Evolutionary conservation across 1,139 yeast genomes (phyloP), one percentile per base, ranked within the genome.

Genomic region (Scheffersomyces titani): DNA sequence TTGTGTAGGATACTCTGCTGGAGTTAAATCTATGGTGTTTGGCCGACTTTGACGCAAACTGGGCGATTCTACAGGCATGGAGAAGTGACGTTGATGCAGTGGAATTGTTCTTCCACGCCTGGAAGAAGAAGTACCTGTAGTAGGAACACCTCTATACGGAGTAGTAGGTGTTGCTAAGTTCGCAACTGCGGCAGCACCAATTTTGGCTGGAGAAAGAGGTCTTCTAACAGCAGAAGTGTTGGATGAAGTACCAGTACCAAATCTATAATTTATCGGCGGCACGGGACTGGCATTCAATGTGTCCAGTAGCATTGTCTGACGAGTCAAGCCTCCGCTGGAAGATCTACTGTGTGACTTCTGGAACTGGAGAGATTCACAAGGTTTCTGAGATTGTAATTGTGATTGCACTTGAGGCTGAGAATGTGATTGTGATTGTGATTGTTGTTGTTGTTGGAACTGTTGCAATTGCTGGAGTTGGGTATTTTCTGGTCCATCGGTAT

Each of bases 161-260:
- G 73, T 63, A 6, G 74, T 71, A 19, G 81, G 81, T 4, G 74
- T 68, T 0, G 76, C 66, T 51, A 86, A 70, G 51, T 81, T 81
- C 1, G 91, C 88, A 1, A 88, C 90, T 0, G 92, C 91, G 22
- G 82, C 84, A 1, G 92, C 92, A 0, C 92, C 92, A 11, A 87
- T 78, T 64, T 86, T 86, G 0, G 92, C 90, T 0, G 93, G 93
- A 1, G 92, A 88, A 30, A 82, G 69, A 44, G 86, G 83, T 59
- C 87, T 75, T 49, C 75, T 53, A 52, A 55, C 56, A 3, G 52
- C 40, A 13, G 57, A 53, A 4, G 54, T 21, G 68, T 54, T 73
- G 53, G 60, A 63, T 55, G 19, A 56, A 6, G 64, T 56, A 5
- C 72, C 70, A 9, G 77, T 70, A 1, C 85, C 85, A 65, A 81